Evolutionary conservation across 2,329 filamentous ascomycete species (phyloP), one percentile per base, ranked within the genome.

Genomic region (Penicillium sp.): DNA sequence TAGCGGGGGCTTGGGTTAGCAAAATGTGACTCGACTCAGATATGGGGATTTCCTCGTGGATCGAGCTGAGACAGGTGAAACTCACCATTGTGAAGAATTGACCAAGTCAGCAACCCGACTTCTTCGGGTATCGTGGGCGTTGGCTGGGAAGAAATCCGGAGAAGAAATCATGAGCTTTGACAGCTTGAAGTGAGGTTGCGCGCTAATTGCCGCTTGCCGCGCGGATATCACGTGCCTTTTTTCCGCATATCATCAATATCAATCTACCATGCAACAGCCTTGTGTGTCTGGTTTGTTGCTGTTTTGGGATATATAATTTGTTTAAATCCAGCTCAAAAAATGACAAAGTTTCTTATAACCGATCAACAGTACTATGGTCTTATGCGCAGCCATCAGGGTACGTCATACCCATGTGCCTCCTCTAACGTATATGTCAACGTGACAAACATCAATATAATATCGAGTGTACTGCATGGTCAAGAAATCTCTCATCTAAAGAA

Each of bases 51-150:
- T 41, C 16, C 5, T 9, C 23, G n/a, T 37, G 27, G 21, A 13
- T 13, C 31, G 27, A 47, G 18, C 10, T 31, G 10, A n/a, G 3
- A 12, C 7, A 4, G 7, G 9, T 39, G 2, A 2, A 2, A 52
- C 68, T 61, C 56, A 71, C 70, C 70, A 72, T 72, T 48, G 46
- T 70, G 59, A 62, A 50, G 37, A 52, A 50, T 50, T 60, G 60
- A 54, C 56, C 55, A 53, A 55, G 56, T 53, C 55, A 52, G 55
- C 54, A 52, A 55, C 59, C 51, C 40, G 46, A 52, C 18, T 21
- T 21, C 18, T 21, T 57, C 49, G 41, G 50, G 42, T 60, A 47
- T 54, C 23, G 47, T 47, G 55, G 52, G 57, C 46, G 58, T 60
- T 55, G 52, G 52, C 52, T 51, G 57, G 56, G 59, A 63, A 52